Base-by-base conservation (phyloP, 352 stramenopile species). In the Globisporangium iwayamae region DNA sequence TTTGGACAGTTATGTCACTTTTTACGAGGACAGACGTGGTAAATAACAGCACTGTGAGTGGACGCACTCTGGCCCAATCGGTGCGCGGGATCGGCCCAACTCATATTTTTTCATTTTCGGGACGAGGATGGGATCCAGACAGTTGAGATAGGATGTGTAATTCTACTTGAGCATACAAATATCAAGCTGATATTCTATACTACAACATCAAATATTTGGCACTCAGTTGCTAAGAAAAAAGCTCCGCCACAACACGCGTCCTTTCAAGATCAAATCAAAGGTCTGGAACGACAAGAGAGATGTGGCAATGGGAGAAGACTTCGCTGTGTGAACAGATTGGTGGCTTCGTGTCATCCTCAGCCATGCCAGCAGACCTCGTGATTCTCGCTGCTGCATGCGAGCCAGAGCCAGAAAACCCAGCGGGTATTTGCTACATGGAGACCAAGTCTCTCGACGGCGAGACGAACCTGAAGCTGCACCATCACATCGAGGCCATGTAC, bases 381-480 rank as follows among this genome's bases (percentile, higher is more conserved):
- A 93, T 98, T 67, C 68, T 98, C 5, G 25, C 25, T 28, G 84
- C 74, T 7, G 83, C 80, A 5, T 87, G 75, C 54, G 91, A 98
- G 56, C 83, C 87, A 0, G 83, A 96, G 14, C 72, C 78, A 1
- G 61, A 68, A 1, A 79, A 85, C 48, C 87, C 90, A 0, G 74
- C 75, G 0, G 90, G 90, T 0, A 93, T 96, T 46, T 96, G 85
- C 65, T 97, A 96, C 60, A 89, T 97, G 30, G 88, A 97, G 74
- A 98, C 92, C 48, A 95, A 96, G 53, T 96, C 88, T 11, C 75
- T 98, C 18, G 92, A 98, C 62, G 92, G 92, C 36, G 92, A 98
- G 67, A 98, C 92, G 5, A 98, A 98, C 60, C 69, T 98, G 6
- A 98, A 98, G 75, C 78, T 96, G 0, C 74, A 90, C 25, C 79